A percentile compares a stretch with the other conserved stretches of the same genome.
Conservation (phyloP, 345 rosid species). For the Populus nigra region DNA sequence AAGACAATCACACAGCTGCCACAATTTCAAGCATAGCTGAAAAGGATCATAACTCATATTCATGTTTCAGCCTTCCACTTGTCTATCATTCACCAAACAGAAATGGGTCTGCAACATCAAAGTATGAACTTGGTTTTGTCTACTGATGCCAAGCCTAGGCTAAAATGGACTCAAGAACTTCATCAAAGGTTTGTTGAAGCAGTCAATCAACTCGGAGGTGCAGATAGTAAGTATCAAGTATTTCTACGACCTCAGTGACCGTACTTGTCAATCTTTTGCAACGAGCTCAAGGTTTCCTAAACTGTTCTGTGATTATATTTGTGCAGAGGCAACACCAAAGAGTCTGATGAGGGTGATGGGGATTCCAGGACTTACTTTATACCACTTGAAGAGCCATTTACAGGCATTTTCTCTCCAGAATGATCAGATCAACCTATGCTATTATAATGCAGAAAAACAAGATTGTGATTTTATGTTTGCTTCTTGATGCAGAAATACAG, state of each 20-base stretch:
- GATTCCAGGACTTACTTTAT: constrained; percentile 83
- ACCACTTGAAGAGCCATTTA: constrained; percentile 94
- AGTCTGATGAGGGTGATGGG: constrained; percentile 81
- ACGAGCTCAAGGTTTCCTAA: neutral
- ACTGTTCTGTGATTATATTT: constrained; percentile 11
- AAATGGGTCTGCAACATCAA: constrained; percentile 45
- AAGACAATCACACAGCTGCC: constrained; percentile 33
- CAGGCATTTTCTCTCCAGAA: constrained; percentile 45
- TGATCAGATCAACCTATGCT: constrained; percentile 8
- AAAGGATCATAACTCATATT: constrained; percentile 22
- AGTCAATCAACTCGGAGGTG: constrained; percentile 76
- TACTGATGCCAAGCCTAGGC: constrained; percentile 91
- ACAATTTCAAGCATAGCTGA: constrained; percentile 23
- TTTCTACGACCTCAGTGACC: neutral
- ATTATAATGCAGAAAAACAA: neutral
- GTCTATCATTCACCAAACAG: constrained; percentile 18
- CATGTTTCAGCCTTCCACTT: constrained; percentile 18
- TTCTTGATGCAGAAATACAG: constrained; percentile 72
- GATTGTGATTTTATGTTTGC: constrained; percentile 1
- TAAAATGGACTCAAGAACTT: constrained; percentile 94
- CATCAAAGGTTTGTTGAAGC: constrained; percentile 83
- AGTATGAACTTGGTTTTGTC: constrained; percentile 75
- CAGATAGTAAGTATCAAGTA: constrained; percentile 52
- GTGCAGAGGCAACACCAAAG: constrained; percentile 94
- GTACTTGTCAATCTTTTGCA: constrained; percentile 1